Evolutionary conservation across 2,329 filamentous ascomycete genomes (phyloP), one percentile per base, ranked within the genome.

Genomic region (Hyphodiscus sp.): DNA sequence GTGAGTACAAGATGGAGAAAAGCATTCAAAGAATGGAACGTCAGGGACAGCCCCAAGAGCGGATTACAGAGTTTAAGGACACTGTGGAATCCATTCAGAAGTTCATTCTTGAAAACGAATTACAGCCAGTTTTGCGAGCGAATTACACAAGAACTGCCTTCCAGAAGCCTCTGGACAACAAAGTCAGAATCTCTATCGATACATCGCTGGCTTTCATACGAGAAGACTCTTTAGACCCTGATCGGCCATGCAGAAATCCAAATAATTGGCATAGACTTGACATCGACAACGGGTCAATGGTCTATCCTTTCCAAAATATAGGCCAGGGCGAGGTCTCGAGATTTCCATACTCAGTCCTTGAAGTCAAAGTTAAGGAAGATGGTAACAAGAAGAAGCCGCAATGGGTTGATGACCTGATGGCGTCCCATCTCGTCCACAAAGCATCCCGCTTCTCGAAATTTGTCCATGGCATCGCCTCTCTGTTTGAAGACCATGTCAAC

Each of bases 401-500:
- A 59, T 99, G 94, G 94, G 78, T 97, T 33, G 82, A 91, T 61
- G 94, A 99, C 62, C 74, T 99, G 61, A 96, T 95, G 82, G 79
- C 82, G 50, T 96, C 91, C 5, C 92, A 99, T 70, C 80, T 99
- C 4, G 88, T 99, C 58, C 91, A 96, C 68, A 84, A 91, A 45
- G 85, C 88, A 0, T 89, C 91, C 1, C 83, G 87, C 49, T 99
- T 99, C 73, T 96, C 91, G 64, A 99, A 99, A 70, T 99, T 97
- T 63, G 87, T 95, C 2, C 92, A 99, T 65, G 94, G 94, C 57
- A 85, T 95, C 4, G 91, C 92, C 8, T 85, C 86, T 41, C 78
- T 99, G 1, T 97, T 97, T 62, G 94, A 97, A 65, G 90, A 99
- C 70, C 83, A 96, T 66, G 91, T 99, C 69, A 97, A 97, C 73